These are phyloP conservation scores for Pichia eremophila DNA, from an alignment of 805 yeast species.

Conservation along the genomic window DNA sequence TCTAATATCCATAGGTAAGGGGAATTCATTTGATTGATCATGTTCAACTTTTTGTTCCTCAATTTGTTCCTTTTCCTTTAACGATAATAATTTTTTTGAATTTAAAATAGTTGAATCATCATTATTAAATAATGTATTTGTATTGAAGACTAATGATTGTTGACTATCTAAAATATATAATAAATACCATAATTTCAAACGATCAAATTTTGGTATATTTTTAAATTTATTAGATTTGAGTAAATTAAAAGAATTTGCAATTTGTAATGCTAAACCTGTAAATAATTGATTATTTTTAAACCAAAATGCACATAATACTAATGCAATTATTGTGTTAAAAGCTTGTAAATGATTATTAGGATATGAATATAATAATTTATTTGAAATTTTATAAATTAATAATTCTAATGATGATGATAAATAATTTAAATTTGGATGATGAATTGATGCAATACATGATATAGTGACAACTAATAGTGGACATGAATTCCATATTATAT, in stretches of 20 bases:
- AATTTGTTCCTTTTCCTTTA: not conserved
- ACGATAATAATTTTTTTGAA: conserved; percentile 30
- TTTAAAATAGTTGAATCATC: conserved; percentile 36
- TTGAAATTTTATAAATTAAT: conserved; percentile 22
- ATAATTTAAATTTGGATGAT: conserved; percentile 34
- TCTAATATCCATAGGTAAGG: conserved; percentile 33
- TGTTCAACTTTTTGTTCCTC: not conserved
- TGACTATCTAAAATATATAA: conserved; percentile 60
- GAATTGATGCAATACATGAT: conserved; percentile 53
- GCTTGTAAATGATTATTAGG: conserved; percentile 38
- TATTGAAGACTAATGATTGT: conserved; percentile 50
- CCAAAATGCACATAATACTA: conserved; percentile 63
- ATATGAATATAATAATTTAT: conserved; percentile 26
- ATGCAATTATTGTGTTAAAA: conserved; percentile 51
- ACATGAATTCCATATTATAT: conserved; percentile 42
- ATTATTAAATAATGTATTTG: conserved; percentile 44
- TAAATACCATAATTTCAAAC: conserved; percentile 57
- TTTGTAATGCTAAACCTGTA: conserved; percentile 58
- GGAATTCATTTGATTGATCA: conserved; percentile 21
- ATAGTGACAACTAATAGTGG: conserved; percentile 53
- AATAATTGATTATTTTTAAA: conserved; percentile 55
- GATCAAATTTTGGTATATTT: conserved; percentile 22
- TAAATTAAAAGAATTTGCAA: conserved; percentile 46
- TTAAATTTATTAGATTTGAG: conserved; percentile 19
- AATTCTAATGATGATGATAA: conserved; percentile 21